These are phyloP conservation scores for Phytophthora nicotianae DNA, from an alignment of 352 stramenopile species.

Conservation along the genomic window DNA sequence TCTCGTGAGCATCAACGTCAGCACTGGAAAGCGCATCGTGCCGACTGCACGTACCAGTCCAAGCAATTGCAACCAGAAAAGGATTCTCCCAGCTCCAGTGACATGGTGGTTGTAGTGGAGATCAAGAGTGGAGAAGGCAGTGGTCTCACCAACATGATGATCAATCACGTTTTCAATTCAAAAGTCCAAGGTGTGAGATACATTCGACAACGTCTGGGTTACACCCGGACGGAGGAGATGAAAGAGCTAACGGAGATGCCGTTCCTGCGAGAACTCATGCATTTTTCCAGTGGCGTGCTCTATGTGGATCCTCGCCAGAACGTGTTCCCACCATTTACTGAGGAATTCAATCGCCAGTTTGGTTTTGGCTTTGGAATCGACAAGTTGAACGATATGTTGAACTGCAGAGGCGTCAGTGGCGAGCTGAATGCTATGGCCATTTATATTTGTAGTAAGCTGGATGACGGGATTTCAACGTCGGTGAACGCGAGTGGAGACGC, in stretches of 20 bases:
- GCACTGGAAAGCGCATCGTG: conserved; percentile 20
- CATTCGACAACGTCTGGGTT: conserved; percentile 15
- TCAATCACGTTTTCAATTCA: conserved; percentile 21
- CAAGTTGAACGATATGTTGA: conserved; percentile 15
- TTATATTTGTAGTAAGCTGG: conserved; percentile 16
- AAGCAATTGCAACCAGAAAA: background rate
- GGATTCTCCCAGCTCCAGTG: no score
- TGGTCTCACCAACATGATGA: conserved; percentile 15
- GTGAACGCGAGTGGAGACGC: conserved; percentile 23
- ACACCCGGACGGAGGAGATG: conserved; percentile 12
- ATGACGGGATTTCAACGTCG: conserved; percentile 11
- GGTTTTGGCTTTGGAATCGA: conserved; percentile 9
- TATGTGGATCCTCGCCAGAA: conserved; percentile 20
- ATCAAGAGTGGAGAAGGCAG: conserved; percentile 18
- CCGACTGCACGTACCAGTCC: conserved; percentile 9
- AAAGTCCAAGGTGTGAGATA: conserved; percentile 5
- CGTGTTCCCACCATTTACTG: conserved; percentile 3
- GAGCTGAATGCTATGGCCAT: conserved; percentile 26
- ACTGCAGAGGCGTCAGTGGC: conserved; percentile 12
- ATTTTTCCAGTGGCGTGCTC: conserved; percentile 9
- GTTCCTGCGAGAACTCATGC: conserved; percentile 17
- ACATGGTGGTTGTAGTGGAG: conserved; percentile 3
- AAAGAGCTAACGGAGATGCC: conserved; percentile 25
- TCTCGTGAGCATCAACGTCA: conserved; percentile 19
- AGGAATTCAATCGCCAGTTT: conserved; percentile 13